Evolutionary conservation across 2,329 filamentous ascomycete species (phyloP).

Genomic region (Rosellinia necatrix): DNA sequence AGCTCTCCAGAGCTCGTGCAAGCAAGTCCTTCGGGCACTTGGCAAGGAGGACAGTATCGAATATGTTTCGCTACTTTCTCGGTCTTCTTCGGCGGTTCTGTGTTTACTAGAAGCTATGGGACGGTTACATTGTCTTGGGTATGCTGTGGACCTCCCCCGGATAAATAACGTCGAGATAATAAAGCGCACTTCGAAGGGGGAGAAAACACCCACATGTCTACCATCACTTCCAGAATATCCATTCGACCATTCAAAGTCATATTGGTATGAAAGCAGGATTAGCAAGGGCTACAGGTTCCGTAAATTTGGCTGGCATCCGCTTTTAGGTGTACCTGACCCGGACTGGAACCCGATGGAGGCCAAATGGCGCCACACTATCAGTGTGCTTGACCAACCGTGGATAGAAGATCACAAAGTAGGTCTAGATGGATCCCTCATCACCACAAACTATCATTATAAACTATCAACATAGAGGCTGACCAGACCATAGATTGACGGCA

Average conservation of each 20-base stretch:
- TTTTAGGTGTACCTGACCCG: slow-evolving; percentile 31
- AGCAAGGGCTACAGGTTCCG: slow-evolving; percentile 36
- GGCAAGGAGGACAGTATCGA: no score
- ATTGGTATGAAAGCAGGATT: slow-evolving; percentile 43
- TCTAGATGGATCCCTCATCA: not conserved
- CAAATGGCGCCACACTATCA: slow-evolving; percentile 42
- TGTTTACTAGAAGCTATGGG: not conserved
- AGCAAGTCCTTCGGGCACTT: no score
- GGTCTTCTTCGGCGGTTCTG: not conserved
- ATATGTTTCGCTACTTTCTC: not conserved
- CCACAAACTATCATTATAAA: not conserved
- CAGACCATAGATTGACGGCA: not conserved
- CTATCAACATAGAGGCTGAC: not conserved
- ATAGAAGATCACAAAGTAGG: slow-evolving; percentile 41
- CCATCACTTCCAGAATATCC: slow-evolving; percentile 42
- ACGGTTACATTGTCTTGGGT: slow-evolving; percentile 9
- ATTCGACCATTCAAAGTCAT: slow-evolving; percentile 45
- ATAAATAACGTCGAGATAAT: no score
- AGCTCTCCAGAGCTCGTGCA: slow-evolving; percentile 6
- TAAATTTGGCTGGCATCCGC: slow-evolving; percentile 30
- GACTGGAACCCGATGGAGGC: slow-evolving; percentile 33
- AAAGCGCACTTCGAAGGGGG: no score
- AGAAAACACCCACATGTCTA: not conserved
- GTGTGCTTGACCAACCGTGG: slow-evolving; percentile 41
- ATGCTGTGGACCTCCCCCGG: no score